Conservation (phyloP, 441 rosid genomes). For the Gossypium aridum region DNA sequence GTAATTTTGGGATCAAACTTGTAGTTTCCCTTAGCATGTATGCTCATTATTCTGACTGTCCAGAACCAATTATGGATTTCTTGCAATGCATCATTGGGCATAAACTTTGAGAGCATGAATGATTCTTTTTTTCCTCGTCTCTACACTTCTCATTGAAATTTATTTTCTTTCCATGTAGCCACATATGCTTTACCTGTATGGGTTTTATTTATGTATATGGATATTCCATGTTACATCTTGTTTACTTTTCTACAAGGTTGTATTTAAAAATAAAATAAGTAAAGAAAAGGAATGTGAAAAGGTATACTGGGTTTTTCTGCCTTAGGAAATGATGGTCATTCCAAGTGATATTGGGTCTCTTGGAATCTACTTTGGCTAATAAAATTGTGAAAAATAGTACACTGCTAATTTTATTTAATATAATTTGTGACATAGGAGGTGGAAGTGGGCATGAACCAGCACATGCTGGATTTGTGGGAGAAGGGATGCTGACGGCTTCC, state of each 20-base stretch:
- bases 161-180: background rate
- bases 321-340: background rate
- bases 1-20: background rate
- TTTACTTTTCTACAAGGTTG: background rate
- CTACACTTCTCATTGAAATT: background rate
- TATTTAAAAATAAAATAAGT: too few species aligned
- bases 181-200: background rate
- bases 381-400: background rate
- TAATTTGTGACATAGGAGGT: constrained; percentile 50
- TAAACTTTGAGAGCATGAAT: background rate
- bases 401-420: background rate
- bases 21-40: background rate
- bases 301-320: background rate
- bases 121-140: background rate
- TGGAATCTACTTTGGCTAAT: background rate
- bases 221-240: background rate
- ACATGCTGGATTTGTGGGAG: constrained; percentile 95
- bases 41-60: background rate
- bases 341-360: background rate
- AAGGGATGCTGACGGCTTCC: constrained; percentile 98
- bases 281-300: background rate
- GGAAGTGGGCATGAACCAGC: constrained; percentile 99
- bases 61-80: background rate
- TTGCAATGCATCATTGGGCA: background rate
- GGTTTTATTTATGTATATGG: background rate